Evolutionary conservation across 306 rosid species (phyloP).

Genomic region (Luffa acutangula): DNA sequence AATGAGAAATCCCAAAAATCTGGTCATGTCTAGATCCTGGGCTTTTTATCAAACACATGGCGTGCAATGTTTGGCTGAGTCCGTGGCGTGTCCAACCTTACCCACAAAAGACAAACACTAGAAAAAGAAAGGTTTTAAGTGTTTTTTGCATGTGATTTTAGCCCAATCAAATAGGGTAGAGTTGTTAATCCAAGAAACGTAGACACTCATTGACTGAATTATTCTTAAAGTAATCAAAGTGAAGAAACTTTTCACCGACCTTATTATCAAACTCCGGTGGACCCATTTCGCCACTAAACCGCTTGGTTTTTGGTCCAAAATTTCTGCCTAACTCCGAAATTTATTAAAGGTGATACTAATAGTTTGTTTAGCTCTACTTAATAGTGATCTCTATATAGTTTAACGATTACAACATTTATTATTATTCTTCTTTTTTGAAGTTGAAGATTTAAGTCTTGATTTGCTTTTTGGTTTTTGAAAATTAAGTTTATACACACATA

Average conservation of each 20-base stretch:
- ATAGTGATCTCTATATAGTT: no score
- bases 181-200: not conserved
- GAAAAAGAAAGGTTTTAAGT: not conserved
- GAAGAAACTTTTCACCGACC: slow-evolving; percentile 3
- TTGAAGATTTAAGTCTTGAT: no score
- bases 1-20: not conserved
- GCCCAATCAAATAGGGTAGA: not conserved
- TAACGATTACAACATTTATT: no score
- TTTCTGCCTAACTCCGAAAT: not conserved
- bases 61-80: not conserved
- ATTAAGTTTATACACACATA: no score
- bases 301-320: not conserved
- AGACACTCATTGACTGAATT: not conserved
- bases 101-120: not conserved
- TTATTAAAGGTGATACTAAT: no score
- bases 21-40: not conserved
- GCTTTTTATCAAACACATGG: slow-evolving; percentile 6
- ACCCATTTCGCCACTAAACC: slow-evolving; percentile 3
- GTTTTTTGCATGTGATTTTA: slow-evolving; percentile 6
- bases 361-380: no score
- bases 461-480: no score
- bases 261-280: not conserved
- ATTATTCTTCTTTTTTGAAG: no score
- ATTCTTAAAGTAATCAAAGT: not conserved
- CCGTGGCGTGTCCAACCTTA: not conserved